phyloP scores from a whole-genome alignment of 345 rosid genomes.

The Viola odorata region DNA sequence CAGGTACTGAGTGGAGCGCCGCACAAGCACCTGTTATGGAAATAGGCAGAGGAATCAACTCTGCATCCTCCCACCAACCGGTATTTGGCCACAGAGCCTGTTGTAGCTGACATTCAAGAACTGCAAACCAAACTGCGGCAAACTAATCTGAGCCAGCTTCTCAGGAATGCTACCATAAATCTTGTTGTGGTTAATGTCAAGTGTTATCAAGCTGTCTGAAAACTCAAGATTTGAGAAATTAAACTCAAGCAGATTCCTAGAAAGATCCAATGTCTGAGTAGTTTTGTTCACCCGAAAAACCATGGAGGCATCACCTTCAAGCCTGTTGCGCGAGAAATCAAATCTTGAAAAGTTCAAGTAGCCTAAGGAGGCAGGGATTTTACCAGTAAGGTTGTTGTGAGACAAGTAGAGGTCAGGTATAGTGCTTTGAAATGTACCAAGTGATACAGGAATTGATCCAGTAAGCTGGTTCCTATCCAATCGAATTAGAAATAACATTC shows the following conservation, averaged over 20 bases:
- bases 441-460: constrained; percentile 56
- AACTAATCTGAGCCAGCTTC: constrained; percentile 23
- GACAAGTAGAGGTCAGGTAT: constrained; percentile 41
- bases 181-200: constrained; percentile 69
- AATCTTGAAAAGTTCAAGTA: constrained; percentile 34
- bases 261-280: constrained; percentile 35
- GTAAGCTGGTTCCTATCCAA: constrained; percentile 59
- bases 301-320: constrained; percentile 58
- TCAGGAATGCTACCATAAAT: constrained; percentile 54
- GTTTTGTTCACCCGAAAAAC: constrained; percentile 61
- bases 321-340: constrained; percentile 59
- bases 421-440: constrained; percentile 34
- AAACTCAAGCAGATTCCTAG: constrained; percentile 57
- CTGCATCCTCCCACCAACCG: constrained; percentile 58
- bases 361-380: constrained; percentile 50
- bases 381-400: constrained; percentile 61
- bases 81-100: constrained; percentile 60
- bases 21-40: constrained; percentile 74
- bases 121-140: constrained; percentile 22
- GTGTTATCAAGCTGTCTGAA: constrained; percentile 24
- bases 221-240: constrained; percentile 46
- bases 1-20: constrained; percentile 60
- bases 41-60: constrained; percentile 36
- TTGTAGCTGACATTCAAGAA: constrained; percentile 68
- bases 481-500: constrained; percentile 38